Conservation (phyloP, 805 yeast genomes). For the Metschnikowia matae region DNA sequence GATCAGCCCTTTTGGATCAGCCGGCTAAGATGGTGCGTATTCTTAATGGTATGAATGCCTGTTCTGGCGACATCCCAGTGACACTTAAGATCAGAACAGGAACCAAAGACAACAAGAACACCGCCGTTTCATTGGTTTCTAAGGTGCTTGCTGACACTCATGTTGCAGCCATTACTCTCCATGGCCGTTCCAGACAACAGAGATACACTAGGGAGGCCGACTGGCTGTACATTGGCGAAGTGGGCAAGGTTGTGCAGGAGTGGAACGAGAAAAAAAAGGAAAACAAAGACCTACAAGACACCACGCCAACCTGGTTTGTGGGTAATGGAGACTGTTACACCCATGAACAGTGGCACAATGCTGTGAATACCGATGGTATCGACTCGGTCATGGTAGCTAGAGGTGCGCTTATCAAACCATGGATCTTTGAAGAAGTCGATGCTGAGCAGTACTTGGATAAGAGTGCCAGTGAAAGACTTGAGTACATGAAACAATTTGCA, state of each 20-base stretch:
- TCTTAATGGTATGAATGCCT: constrained; percentile 82
- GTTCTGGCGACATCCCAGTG: constrained; percentile 85
- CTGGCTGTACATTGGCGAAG: constrained; percentile 82
- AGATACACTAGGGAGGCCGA: constrained; percentile 88
- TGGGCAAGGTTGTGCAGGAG: constrained; percentile 64
- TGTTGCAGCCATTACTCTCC: constrained; percentile 87
- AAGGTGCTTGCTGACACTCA: constrained; percentile 74
- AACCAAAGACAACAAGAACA: constrained; percentile 74
- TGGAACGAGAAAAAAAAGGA: constrained; percentile 54
- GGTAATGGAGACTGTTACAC: constrained; percentile 95
- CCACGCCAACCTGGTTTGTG: constrained; percentile 69
- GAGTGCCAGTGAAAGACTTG: constrained; percentile 84
- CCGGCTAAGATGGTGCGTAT: constrained; percentile 77
- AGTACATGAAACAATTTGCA: constrained; percentile 63
- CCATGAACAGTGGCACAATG: constrained; percentile 82
- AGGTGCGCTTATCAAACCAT: constrained; percentile 96
- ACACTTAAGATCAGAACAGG: constrained; percentile 94
- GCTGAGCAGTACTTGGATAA: constrained; percentile 87
- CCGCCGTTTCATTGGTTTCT: constrained; percentile 74
- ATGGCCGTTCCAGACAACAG: constrained; percentile 96
- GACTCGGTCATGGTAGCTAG: constrained; percentile 97
- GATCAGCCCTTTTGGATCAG: constrained; percentile 87
- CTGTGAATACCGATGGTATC: constrained; percentile 59
- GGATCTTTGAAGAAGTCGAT: constrained; percentile 97
- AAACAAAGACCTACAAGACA: constrained; percentile 54